Evolutionary conservation across 305 asterid genomes (phyloP), one percentile per base, ranked within the genome.

Genomic region (Euphrasia arctica): DNA sequence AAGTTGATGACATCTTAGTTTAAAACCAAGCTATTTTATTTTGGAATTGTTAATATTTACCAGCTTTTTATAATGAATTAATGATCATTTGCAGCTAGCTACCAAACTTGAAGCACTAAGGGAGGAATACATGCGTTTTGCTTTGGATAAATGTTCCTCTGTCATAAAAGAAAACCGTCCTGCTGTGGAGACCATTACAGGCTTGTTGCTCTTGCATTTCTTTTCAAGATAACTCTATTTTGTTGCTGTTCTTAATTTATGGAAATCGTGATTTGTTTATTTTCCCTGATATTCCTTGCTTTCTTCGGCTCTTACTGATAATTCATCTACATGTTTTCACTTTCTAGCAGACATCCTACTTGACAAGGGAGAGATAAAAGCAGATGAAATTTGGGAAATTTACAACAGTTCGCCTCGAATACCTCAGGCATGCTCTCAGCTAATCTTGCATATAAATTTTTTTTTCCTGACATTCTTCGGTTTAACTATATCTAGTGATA

Each of bases 71-170:
- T 71, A 42, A 69, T 58, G 29, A 70, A n/a, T n/a, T n/a, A n/a
- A n/a, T n/a, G n/a, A n/a, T 73, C 60, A 55, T 73, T 67, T 80
- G 64, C 88, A 93, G 99, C 86, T 90, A 63, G 90, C 92, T 74
- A 64, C 95, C 54, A 90, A 93, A 86, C 84, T 93, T 64, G 96
- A 90, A 85, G 97, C 95, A 64, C 94, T 93, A 41, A 80, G 96
- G 77, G 95, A 90, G 66, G 99, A 93, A 73, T 93, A 90, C 77
- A 75, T 90, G 84, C 88, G 96, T 34, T 93, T 78, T 80, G 88
- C 96, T 15, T 81, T 90, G 74, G 99, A 86, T 75, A 88, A 83
- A 79, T 88, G 97, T 77, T 69, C 87, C 58, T 79, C 85, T 60
- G 80, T 84, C 45, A 59, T 93, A 60, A 79, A 78, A 65, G 95